phyloP scores from a whole-genome alignment of 2,329 filamentous ascomycete genomes.

The Mycosphaerelloides madeirae region DNA sequence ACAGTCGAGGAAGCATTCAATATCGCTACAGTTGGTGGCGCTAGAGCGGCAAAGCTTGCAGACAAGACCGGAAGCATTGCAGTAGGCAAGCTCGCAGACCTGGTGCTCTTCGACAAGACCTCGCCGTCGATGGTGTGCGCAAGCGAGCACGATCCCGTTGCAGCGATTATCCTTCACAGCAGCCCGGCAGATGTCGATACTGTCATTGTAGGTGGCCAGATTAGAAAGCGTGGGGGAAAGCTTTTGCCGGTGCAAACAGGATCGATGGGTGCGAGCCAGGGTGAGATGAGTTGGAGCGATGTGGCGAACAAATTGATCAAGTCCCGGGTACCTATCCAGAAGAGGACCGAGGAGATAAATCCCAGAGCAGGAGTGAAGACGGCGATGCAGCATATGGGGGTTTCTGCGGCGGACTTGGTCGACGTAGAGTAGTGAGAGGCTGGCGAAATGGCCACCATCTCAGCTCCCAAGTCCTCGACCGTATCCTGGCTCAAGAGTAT shows the following conservation, averaged over 20 bases:
- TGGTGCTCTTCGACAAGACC: constrained; percentile 45
- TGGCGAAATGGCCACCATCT: background rate
- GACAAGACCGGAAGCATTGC: constrained; percentile 1
- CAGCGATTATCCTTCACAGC: constrained; percentile 42
- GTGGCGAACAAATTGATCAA: background rate
- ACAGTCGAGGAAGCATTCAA: constrained; percentile 1
- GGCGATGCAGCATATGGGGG: background rate
- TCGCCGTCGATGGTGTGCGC: constrained; percentile 41
- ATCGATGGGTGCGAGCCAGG: background rate
- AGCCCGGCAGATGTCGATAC: constrained; percentile 39
- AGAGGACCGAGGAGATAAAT: background rate
- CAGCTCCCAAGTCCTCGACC: too few species aligned
- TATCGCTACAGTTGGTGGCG: background rate
- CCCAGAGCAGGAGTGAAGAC: background rate
- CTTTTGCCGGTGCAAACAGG: constrained; percentile 22
- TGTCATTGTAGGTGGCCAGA: constrained; percentile 42
- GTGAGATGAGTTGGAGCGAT: background rate
- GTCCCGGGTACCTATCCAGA: background rate
- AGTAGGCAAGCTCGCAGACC: constrained; percentile 36
- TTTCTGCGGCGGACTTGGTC: background rate
- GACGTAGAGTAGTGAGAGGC: background rate
- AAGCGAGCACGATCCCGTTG: constrained; percentile 40
- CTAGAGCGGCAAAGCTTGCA: background rate
- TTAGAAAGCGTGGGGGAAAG: constrained; percentile 37
- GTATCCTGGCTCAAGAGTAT: too few species aligned